A percentile compares a stretch with the other conserved stretches of the same genome.
Conservation (phyloP, 371 early-diverging fungal genomes). For the Rhizopus stolonifer region DNA sequence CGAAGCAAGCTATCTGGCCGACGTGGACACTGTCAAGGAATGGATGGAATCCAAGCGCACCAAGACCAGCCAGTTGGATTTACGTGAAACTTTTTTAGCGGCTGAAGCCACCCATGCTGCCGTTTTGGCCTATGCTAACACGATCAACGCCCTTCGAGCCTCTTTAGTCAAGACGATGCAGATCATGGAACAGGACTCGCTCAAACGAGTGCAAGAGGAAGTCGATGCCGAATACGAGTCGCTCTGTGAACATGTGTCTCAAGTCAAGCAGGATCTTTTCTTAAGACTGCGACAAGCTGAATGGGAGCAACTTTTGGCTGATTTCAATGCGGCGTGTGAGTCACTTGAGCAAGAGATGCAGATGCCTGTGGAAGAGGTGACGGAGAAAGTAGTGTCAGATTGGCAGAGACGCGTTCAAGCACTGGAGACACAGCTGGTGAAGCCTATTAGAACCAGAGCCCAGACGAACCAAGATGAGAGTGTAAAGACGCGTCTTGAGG, state of each 20-base stretch:
- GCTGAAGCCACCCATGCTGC: conserved; percentile 8
- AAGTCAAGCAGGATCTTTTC: background rate
- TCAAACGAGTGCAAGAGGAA: background rate
- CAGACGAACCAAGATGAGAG: conserved; percentile 10
- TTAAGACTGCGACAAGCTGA: conserved; percentile 10
- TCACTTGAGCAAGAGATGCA: conserved; percentile 1
- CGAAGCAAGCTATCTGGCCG: conserved; percentile 31
- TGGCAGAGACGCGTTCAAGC: conserved; percentile 25
- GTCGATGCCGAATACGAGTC: conserved; percentile 1
- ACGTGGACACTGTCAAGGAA: conserved; percentile 27
- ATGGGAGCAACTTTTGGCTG: background rate
- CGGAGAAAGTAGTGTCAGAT: conserved; percentile 14
- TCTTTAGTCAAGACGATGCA: conserved; percentile 6
- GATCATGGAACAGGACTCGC: background rate
- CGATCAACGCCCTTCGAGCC: conserved; percentile 6
- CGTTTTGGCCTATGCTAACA: conserved; percentile 8
- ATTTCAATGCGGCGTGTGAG: conserved; percentile 4
- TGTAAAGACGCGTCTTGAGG: background rate
- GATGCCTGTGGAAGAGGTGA: conserved; percentile 5
- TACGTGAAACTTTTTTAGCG: background rate
- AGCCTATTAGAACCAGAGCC: conserved; percentile 10
- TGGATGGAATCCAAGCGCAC: conserved; percentile 27
- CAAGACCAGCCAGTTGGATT: background rate
- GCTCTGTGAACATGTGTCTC: background rate
- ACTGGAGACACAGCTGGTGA: conserved; percentile 11